Base-by-base conservation (phyloP, 1,284 basidiomycete genomes). In the Mrakiaceae sp. region DNA sequence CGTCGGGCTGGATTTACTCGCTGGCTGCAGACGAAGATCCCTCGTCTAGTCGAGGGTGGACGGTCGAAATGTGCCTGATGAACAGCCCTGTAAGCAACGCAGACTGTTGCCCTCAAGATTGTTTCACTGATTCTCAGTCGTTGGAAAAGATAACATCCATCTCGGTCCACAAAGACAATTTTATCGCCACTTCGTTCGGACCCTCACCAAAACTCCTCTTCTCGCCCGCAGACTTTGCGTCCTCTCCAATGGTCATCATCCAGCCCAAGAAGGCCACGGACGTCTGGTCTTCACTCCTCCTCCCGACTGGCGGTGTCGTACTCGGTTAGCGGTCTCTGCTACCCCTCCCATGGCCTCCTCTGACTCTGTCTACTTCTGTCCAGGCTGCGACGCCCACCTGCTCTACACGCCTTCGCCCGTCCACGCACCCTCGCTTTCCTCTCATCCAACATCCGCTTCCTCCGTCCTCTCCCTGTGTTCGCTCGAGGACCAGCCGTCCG, bases 181-280 rank as follows among this genome's bases (percentile, higher is more conserved):
- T 66, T 42, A 62, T 66, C 48, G 60, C 60, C 0, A 66, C 64
- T 16, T 62, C 64, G 43, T 66, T 66, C 6, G 64, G 64, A 2
- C 64, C 64, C 0, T 52, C 54, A 2, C 64, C 64, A 2, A 50
- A 53, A n/a, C 55, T 66, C 11, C 16, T 66, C 44, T 49, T 57
- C 42, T 61, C 64, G 44, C 54, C 64, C 2, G 43, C 53, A 5
- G 64, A 66, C 53, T 48, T 53, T 12, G 27, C 42, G 6, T 8
- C 42, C 42, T 14, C 47, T 8, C 59, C 60, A 4, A 58, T 39
- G 16, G 47, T 60, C 46, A 62, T 66, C 60, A 54, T 56, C 3
- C 53, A 44, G 14, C 64, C 64, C 6, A 55, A 66, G 42, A 62
- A 66, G 53, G 64, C 64, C 2, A 66, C 64, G 6, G 64, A 66